Evolutionary conservation across 2,329 filamentous ascomycete species (phyloP), one percentile per base, ranked within the genome.

Genomic region (Curvularia eragrostidis): DNA sequence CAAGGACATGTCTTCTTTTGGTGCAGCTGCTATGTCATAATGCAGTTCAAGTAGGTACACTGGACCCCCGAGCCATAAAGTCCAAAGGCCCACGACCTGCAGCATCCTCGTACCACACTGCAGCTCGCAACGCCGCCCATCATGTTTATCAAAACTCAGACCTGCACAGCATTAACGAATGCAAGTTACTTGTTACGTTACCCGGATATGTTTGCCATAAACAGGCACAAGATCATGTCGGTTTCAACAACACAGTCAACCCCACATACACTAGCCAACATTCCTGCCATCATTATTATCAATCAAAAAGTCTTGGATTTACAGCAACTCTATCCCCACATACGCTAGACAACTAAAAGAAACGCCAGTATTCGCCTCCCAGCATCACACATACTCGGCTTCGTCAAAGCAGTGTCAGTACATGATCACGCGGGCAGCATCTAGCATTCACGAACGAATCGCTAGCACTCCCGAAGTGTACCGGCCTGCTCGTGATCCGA

Each of bases 261-360:
- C 68, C 68, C 67, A 67, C 67, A 67, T 72, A 62, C 68, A 63
- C 69, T 69, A 69, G 51, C 50, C 54, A 58, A 55, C 54, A 49
- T 57, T 59, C 48, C 59, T 61, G 47, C 61, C 39, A 59, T 56
- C 58, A 56, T 50, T 64, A 57, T 57, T 55, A 42, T 61, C 59
- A 56, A 63, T 60, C 59, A 57, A 60, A 41, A 47, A 56, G 10
- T 41, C 44, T 61, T 56, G 51, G 32, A 61, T 47, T 52, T 55
- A 58, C 61, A 54, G 65, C 67, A 70, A 62, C 61, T 56, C 38
- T 58, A 53, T 54, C 62, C 68, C 67, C 65, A 69, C 68, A 71
- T 69, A 66, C 67, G 66, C 69, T 73, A 71, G 63, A 63, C 62
- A 72, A 47, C 58, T 64, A 64, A 65, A 46, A 62, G 64, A 48